Base-by-base conservation (phyloP, 2,329 filamentous ascomycete genomes). In the Trichothecium sympodiale region DNA sequence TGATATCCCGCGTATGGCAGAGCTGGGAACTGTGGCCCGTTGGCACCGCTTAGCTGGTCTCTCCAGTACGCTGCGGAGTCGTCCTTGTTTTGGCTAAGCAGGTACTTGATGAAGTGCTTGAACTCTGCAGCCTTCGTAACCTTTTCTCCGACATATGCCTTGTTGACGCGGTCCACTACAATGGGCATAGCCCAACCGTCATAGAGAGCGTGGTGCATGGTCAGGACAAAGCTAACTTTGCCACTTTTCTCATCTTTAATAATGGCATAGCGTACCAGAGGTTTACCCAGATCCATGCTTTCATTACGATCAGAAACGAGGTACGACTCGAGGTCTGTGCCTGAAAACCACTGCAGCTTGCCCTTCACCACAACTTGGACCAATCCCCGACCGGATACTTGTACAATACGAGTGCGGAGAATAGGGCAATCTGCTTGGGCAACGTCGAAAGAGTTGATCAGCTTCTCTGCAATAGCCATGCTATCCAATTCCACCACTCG, bases 181-280 rank as follows among this genome's bases (percentile, higher is more conserved):
- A 71, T 46, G 4, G 64, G 64, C 62, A 71, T 66, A 1, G 62
- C 65, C 69, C 70, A 74, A 17, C 71, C 71, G 35, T 76, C 71
- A 39, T 75, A 76, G 0, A 74, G 47, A 4, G 63, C 66, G 42
- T 75, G 71, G 42, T 75, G 71, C 53, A 71, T 65, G 1, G 67
- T 69, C 41, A 69, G 52, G n/a, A 74, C 62, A 41, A 74, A 69
- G 43, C 61, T 55, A 13, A 53, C 46, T 31, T 52, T 57, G 26
- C 47, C 51, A 4, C 48, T 49, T 6, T 45, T 42, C 4, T 45
- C 40, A 23, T 58, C 53, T 4, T 51, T 37, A 10, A 68, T 51
- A 12, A 70, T 46, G 4, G 60, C 64, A 35, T 64, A 70, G 8
- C 65, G 60, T 3, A 65, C 59, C 8, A 71, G 55, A 3, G 64